Percentiles rank a stretch among this genome's conserved stretches.
Conservation (phyloP, 2,329 filamentous ascomycete species). For the Coniochaeta hoffmannii region DNA sequence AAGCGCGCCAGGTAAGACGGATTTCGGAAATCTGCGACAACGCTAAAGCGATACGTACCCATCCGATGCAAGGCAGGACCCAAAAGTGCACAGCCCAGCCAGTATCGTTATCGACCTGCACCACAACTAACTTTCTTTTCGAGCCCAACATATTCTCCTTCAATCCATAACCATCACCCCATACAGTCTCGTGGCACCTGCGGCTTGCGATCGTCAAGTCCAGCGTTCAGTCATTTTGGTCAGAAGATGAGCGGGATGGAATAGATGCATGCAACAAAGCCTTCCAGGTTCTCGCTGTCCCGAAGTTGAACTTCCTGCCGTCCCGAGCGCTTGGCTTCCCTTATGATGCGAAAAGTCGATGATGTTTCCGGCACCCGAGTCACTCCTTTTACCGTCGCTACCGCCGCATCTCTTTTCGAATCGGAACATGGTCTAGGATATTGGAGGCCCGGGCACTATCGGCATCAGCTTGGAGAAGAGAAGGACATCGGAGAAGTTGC, state of each 20-base stretch:
- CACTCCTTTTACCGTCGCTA: not conserved
- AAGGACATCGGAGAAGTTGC: not conserved
- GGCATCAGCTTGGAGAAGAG: not conserved
- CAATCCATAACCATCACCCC: not conserved
- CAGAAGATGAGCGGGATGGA: constrained; percentile 1
- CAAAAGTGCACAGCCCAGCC: not conserved
- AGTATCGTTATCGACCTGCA: not conserved
- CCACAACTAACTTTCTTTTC: not conserved
- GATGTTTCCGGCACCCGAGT: not conserved
- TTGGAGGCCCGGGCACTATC: not conserved
- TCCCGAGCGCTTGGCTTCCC: not conserved
- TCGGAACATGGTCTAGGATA: not conserved
- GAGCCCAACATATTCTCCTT: not conserved
- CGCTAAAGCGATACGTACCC: not conserved
- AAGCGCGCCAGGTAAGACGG: not conserved
- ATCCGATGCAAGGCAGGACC: not conserved
- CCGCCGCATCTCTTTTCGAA: not conserved
- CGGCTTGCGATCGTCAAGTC: constrained; percentile 1
- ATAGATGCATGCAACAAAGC: not conserved
- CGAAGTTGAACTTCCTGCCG: not conserved
- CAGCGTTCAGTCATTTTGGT: not conserved
- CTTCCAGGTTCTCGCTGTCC: not conserved
- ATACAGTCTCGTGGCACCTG: not conserved
- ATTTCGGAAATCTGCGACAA: not conserved
- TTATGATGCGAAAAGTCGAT: constrained; percentile 2